Evolutionary conservation across 352 stramenopile genomes (phyloP).

Genomic region (Pythium oligandrum): DNA sequence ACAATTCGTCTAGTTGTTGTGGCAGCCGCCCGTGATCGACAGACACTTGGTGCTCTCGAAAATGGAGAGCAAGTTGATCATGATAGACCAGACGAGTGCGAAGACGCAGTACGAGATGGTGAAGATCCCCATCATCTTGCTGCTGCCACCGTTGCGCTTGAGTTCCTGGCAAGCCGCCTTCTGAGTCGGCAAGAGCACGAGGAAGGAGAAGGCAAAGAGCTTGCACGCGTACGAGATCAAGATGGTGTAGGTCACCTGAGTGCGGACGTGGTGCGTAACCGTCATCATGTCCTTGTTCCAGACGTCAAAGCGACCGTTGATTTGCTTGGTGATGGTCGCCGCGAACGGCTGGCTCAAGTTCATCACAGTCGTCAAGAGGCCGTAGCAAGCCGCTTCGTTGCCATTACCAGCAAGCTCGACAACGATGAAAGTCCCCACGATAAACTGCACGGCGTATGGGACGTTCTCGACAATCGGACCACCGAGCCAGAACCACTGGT

Average conservation of each 20-base stretch:
- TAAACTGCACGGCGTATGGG: constrained; percentile 20
- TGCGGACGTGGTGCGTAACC: constrained; percentile 22
- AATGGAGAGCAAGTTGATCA: constrained; percentile 21
- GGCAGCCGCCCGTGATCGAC: constrained; percentile 16
- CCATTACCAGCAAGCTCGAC: constrained; percentile 28
- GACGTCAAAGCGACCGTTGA: constrained; percentile 20
- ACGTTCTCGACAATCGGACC: constrained; percentile 26
- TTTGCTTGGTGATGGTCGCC: constrained; percentile 25
- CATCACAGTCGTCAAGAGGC: constrained; percentile 28
- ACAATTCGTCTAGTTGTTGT: constrained; percentile 2
- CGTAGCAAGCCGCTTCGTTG: constrained; percentile 30
- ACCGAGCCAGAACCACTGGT: constrained; percentile 22
- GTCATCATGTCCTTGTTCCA: constrained; percentile 20
- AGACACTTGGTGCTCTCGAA: constrained; percentile 27
- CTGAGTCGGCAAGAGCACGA: constrained; percentile 22
- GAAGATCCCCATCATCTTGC: constrained; percentile 12
- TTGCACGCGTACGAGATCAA: constrained; percentile 27
- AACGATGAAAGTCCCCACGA: constrained; percentile 26
- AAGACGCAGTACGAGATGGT: constrained; percentile 21
- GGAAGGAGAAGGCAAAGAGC: constrained; percentile 15
- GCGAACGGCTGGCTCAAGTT: constrained; percentile 24
- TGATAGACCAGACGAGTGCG: constrained; percentile 19
- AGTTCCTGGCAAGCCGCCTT: constrained; percentile 23
- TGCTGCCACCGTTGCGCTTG: constrained; percentile 21
- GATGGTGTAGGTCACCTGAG: constrained; percentile 25